These are phyloP conservation scores for Arthrinium phaeospermum DNA, from an alignment of 2,329 filamentous ascomycete genomes.

Conservation along the genomic window DNA sequence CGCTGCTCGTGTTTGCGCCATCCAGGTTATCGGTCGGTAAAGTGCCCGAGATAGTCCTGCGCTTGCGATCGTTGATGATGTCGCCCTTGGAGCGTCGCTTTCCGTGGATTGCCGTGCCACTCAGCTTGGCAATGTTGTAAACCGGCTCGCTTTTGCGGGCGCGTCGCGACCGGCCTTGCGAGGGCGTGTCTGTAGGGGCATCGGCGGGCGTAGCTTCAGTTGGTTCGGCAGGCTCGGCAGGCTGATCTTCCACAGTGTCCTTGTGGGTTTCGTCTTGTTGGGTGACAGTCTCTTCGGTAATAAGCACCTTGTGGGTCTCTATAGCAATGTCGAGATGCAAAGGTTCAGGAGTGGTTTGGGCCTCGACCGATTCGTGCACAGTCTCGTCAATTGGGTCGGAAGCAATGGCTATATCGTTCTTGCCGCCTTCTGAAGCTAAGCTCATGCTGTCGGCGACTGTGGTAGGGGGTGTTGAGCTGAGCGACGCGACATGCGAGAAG, in stretches of 20 bases:
- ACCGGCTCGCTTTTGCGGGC: slow-evolving; percentile 61
- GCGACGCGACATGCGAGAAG: slow-evolving; percentile 59
- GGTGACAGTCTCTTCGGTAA: slow-evolving; percentile 25
- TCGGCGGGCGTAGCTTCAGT: slow-evolving; percentile 9
- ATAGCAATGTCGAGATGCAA: slow-evolving; percentile 21
- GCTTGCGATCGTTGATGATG: slow-evolving; percentile 46
- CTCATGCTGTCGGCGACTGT: slow-evolving; percentile 68
- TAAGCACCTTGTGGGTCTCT: slow-evolving; percentile 31
- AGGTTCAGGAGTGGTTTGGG: slow-evolving; percentile 16
- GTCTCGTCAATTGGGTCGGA: slow-evolving; percentile 53
- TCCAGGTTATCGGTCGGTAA: slow-evolving; percentile 37
- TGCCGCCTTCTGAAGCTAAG: slow-evolving; percentile 63
- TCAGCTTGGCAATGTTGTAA: slow-evolving; percentile 70
- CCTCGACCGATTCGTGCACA: slow-evolving; percentile 36
- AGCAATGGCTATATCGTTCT: slow-evolving; percentile 63
- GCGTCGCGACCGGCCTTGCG: slow-evolving; percentile 55
- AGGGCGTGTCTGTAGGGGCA: slow-evolving; percentile 24
- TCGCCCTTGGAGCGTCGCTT: slow-evolving; percentile 61
- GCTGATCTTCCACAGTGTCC: background rate
- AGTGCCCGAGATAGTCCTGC: slow-evolving; percentile 53
- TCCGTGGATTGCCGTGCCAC: slow-evolving; percentile 66
- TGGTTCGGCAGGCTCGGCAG: background rate
- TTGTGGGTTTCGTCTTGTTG: background rate
- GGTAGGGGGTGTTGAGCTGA: slow-evolving; percentile 69
- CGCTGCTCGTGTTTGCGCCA: slow-evolving; percentile 26